These are phyloP conservation scores for Hyparrhenia diplandra DNA, from an alignment of 176 grass and related monocot species.

Conservation along the genomic window DNA sequence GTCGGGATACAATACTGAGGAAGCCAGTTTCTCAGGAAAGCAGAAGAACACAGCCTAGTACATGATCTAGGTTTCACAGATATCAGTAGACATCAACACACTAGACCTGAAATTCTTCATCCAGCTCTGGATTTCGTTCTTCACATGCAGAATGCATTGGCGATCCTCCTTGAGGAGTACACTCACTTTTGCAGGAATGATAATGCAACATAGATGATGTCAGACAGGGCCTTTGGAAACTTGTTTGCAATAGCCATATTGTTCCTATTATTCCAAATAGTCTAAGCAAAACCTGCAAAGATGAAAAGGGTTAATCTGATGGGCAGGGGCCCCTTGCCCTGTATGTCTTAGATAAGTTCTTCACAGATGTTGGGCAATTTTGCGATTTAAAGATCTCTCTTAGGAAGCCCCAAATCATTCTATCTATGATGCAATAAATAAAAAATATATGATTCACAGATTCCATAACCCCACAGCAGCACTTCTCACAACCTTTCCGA, in stretches of 20 bases:
- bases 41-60: background rate
- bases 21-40: background rate
- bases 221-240: background rate
- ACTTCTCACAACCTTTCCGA: no score
- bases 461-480: no score
- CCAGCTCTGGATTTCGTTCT: background rate
- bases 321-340: background rate
- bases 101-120: background rate
- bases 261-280: background rate
- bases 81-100: background rate
- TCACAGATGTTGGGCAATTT: no score
- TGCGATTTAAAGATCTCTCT: no score
- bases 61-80: background rate
- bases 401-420: no score
- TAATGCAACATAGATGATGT: background rate
- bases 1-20: background rate
- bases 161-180: background rate
- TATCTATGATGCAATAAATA: no score
- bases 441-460: no score
- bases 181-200: no score
- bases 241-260: no score
- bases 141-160: background rate
- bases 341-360: no score
- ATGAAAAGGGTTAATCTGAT: background rate
- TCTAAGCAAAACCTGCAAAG: background rate